These are phyloP conservation scores for Cryptococcus sp. DNA, from an alignment of 1,284 basidiomycete genomes.

Conservation along the genomic window DNA sequence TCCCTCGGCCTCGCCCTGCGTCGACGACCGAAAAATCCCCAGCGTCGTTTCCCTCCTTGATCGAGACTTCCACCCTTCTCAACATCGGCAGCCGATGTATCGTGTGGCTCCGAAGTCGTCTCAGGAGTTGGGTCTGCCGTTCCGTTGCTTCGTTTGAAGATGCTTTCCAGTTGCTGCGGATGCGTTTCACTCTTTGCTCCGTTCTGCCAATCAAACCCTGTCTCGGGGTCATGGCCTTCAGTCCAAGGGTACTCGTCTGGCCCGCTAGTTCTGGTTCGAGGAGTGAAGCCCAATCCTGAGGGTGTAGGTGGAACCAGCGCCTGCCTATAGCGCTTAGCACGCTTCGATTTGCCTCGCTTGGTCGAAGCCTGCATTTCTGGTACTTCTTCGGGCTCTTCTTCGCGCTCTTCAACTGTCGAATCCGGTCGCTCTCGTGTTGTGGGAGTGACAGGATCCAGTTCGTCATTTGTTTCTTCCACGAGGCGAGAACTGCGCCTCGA, in stretches of 20 bases:
- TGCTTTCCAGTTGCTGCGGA: neutral
- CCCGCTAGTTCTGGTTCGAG: constrained; percentile 1
- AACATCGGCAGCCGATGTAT: constrained; percentile 8
- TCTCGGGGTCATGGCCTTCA: neutral
- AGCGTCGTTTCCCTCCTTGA: constrained; percentile 8
- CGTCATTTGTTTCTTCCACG: neutral
- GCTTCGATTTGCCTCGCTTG: constrained; percentile 15
- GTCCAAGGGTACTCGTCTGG: constrained; percentile 16
- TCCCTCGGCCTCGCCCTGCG: constrained; percentile 18
- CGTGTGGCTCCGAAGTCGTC: neutral
- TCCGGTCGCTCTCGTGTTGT: neutral
- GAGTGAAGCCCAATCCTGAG: constrained; percentile 37
- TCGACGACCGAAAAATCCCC: constrained; percentile 2
- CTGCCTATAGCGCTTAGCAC: constrained; percentile 25
- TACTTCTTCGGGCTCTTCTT: neutral
- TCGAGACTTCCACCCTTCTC: neutral
- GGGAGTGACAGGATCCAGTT: constrained; percentile 1
- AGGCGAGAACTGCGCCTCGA: constrained; percentile 1
- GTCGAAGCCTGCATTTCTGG: neutral
- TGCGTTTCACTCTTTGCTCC: constrained; percentile 2
- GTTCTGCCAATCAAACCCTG: constrained; percentile 11
- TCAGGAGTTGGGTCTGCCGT: no score
- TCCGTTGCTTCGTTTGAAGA: neutral
- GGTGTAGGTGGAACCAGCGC: constrained; percentile 39
- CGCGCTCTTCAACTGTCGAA: neutral